Conservation (phyloP, 2,329 filamentous ascomycete species). For the Aspergillus cejpii region DNA sequence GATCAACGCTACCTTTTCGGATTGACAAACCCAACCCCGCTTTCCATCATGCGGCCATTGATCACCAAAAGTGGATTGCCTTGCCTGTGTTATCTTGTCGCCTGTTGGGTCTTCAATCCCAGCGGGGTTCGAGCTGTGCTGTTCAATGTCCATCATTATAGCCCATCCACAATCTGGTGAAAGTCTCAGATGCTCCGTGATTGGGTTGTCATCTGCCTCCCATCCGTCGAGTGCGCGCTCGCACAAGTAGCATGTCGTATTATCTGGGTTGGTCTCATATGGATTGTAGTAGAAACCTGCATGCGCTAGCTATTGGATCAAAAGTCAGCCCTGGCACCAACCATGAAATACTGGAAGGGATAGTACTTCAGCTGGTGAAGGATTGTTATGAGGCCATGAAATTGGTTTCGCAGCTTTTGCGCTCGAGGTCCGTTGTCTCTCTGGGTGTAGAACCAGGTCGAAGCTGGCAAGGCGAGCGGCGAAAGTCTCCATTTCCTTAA, state of each 20-base stretch:
- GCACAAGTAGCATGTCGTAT: slow-evolving; percentile 85
- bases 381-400: slow-evolving; percentile 72
- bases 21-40: slow-evolving; percentile 82
- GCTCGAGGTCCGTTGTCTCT: slow-evolving; percentile 65
- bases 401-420: slow-evolving; percentile 50
- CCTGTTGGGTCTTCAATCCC: slow-evolving; percentile 65
- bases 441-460: slow-evolving; percentile 52
- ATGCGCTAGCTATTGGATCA: slow-evolving; percentile 62
- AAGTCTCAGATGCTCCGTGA: slow-evolving; percentile 79
- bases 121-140: slow-evolving; percentile 39
- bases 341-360: slow-evolving; percentile 15
- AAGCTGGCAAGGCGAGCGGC: slow-evolving; percentile 79
- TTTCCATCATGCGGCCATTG: slow-evolving; percentile 87
- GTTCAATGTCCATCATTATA: slow-evolving; percentile 57
- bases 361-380: slow-evolving; percentile 58
- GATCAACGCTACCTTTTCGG: slow-evolving; percentile 61
- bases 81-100: slow-evolving; percentile 64
- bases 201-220: slow-evolving; percentile 78
- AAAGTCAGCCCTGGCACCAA: not conserved
- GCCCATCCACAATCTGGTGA: slow-evolving; percentile 83
- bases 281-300: slow-evolving; percentile 91
- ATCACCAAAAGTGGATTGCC: slow-evolving; percentile 74
- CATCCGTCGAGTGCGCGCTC: slow-evolving; percentile 79
- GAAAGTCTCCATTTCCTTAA: slow-evolving; percentile 52
- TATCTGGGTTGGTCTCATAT: slow-evolving; percentile 67